Evolutionary conservation across 768 basidiomycete species (phyloP), one percentile per base, ranked within the genome.

Genomic region (Leccinum disarticulatum): DNA sequence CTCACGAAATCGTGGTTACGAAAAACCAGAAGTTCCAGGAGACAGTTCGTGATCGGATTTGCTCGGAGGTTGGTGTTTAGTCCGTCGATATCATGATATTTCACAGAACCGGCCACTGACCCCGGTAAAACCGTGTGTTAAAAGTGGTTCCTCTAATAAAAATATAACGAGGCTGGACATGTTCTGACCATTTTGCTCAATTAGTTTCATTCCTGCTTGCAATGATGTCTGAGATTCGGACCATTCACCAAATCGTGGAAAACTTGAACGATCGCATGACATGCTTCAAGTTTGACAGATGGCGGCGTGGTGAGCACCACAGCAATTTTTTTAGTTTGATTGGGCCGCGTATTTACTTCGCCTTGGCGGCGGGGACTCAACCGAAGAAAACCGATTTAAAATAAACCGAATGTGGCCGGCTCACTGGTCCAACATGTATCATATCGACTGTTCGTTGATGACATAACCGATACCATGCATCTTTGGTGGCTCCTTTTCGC

Each of bases 1-100:
- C 54, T 54, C 55, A 56, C 55, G 50, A 56, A n/a, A 35, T 52
- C 31, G 19, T 15, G 30, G 41, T 22, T 11, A 51, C 38, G 38
- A n/a, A 41, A n/a, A 17, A 17, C 30, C 19, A 49, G 25, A 17
- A 41, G 38, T 41, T 41, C 38, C 38, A 25, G 25, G 48, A 15
- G 27, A 27, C 9, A 49, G 48, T 49, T 49, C 15, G 35, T 13
- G 35, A 35, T 35, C 35, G 25, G 48, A 27, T 49, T 27, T 27
- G 17, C 17, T 50, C 19, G 11, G 49, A 48, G 49, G 27, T 50
- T 30, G 27, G 48, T 17, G 28, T 50, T 50, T 25, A 28, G 30
- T 30, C 25, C 10, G 14, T 19, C n/a, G 41, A 7, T n/a, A 50
- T 14, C 27, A 27, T 49, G 49, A 7, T 28, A 28, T 17, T 50